Evolutionary conservation across 257 asterid genomes (phyloP).

Genomic region (Salvia miltiorrhiza): DNA sequence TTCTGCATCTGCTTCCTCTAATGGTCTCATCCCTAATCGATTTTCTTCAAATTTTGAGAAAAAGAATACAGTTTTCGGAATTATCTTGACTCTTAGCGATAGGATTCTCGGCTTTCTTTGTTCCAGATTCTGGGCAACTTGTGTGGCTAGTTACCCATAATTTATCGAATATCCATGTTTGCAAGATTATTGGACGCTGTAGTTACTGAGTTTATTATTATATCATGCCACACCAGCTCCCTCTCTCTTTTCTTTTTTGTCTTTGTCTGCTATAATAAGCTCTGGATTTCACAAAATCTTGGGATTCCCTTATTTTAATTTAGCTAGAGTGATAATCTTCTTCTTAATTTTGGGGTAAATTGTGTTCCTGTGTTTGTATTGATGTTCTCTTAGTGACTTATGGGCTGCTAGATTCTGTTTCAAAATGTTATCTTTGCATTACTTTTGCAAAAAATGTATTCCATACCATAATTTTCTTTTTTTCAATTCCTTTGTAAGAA

Average conservation of each 20-base stretch:
- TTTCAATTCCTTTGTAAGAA: background rate
- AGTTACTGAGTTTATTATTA: background rate
- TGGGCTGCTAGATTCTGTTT: background rate
- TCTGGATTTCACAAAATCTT: background rate
- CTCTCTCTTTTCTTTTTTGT: too few species aligned
- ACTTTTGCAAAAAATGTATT: background rate
- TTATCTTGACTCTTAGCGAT: too few species aligned
- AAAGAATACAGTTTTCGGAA: too few species aligned
- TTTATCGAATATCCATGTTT: background rate
- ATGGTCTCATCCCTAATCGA: conserved; percentile 35
- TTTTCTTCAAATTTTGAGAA: background rate
- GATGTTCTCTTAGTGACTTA: background rate
- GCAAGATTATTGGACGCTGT: background rate
- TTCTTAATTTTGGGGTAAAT: background rate
- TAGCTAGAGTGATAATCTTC: background rate
- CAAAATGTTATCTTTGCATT: background rate
- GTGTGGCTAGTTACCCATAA: background rate
- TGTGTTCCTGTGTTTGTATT: background rate
- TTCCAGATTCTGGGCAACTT: background rate
- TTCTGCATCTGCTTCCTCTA: conserved; percentile 63
- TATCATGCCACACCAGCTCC: background rate
- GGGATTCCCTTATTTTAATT: background rate
- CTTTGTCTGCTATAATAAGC: background rate
- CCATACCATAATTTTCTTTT: too few species aligned
- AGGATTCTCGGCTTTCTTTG: background rate